Evolutionary conservation across 2,329 filamentous ascomycete species (phyloP).

Genomic region (Botryotinia narcissicola): DNA sequence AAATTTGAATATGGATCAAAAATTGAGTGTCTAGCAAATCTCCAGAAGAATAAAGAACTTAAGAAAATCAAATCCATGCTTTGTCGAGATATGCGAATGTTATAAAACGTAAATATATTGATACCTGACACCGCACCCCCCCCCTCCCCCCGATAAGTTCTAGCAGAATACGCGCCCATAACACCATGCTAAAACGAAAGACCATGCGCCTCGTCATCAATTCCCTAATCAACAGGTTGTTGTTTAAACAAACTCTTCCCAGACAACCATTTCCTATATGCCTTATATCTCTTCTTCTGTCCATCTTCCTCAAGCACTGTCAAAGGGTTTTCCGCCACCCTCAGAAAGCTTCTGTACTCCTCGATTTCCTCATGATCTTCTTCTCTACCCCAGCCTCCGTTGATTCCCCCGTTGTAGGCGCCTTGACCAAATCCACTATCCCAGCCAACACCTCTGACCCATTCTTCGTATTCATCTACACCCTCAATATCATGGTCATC

Average conservation of each 20-base stretch:
- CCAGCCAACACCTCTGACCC: constrained; percentile 53
- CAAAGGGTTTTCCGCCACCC: constrained; percentile 75
- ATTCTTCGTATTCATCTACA: constrained; percentile 74
- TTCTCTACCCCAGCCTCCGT: constrained; percentile 55
- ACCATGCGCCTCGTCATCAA: not conserved
- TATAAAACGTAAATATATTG: not conserved
- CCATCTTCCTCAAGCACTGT: constrained; percentile 85
- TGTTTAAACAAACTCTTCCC: constrained; percentile 98
- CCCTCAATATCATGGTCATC: constrained; percentile 55
- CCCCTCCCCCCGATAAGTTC: not conserved
- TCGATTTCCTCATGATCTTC: constrained; percentile 54
- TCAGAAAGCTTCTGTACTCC: constrained; percentile 74
- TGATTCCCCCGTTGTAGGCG: constrained; percentile 78
- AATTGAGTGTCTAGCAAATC: fast-evolving
- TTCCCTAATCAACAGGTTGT: constrained; percentile 53
- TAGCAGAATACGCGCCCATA: not conserved
- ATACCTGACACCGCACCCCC: not conserved
- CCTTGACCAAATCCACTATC: constrained; percentile 57
- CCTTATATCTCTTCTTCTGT: constrained; percentile 92
- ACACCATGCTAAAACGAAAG: not conserved
- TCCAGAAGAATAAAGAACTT: not conserved
- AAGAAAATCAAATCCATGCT: not conserved
- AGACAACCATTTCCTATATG: constrained; percentile 89
- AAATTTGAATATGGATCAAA: not conserved
- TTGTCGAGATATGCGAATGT: not conserved